Percentiles rank a stretch among this genome's conserved stretches.
These are phyloP conservation scores for Cymbidium sinense DNA, from an alignment of 106 monocot species.

Conservation along the genomic window DNA sequence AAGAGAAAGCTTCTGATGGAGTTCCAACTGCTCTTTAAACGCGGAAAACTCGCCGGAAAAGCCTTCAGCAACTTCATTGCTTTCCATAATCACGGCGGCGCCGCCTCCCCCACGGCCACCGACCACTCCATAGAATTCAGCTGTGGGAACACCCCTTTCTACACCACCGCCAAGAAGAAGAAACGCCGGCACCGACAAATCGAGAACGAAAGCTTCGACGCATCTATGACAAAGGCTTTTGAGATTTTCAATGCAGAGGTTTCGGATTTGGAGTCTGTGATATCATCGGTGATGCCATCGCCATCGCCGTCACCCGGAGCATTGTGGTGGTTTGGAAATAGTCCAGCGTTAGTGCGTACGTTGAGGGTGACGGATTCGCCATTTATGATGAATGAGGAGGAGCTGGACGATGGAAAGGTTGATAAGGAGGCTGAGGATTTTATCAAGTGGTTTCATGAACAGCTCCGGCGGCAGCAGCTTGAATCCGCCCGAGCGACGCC, in stretches of 20 bases:
- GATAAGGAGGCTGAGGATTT: slow-evolving; percentile 55
- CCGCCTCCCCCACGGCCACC: background rate
- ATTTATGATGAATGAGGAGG: slow-evolving; percentile 24
- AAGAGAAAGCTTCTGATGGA: too few species aligned
- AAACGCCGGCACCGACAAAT: background rate
- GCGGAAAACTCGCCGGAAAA: slow-evolving; percentile 5
- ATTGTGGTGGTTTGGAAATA: slow-evolving; percentile 7
- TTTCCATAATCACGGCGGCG: background rate
- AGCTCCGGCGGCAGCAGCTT: slow-evolving; percentile 40
- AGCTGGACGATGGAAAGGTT: slow-evolving; percentile 8
- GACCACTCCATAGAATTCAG: slow-evolving; percentile 41
- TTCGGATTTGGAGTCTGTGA: background rate
- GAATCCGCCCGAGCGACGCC: background rate
- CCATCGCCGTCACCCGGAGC: background rate
- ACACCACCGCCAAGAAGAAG: background rate
- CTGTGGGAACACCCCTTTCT: slow-evolving; percentile 60
- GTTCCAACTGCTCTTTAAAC: too few species aligned
- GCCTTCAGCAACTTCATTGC: slow-evolving; percentile 23
- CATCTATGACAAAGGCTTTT: slow-evolving; percentile 5
- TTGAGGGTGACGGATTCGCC: slow-evolving; percentile 53
- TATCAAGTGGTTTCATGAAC: slow-evolving; percentile 67
- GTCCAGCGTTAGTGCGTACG: slow-evolving; percentile 14
- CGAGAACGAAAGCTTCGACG: slow-evolving; percentile 3
- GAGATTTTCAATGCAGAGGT: slow-evolving; percentile 9
- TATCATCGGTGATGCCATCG: slow-evolving; percentile 6